Evolutionary conservation across 2,329 filamentous ascomycete genomes (phyloP), one percentile per base, ranked within the genome.

Genomic region (Cladosporium sp.): DNA sequence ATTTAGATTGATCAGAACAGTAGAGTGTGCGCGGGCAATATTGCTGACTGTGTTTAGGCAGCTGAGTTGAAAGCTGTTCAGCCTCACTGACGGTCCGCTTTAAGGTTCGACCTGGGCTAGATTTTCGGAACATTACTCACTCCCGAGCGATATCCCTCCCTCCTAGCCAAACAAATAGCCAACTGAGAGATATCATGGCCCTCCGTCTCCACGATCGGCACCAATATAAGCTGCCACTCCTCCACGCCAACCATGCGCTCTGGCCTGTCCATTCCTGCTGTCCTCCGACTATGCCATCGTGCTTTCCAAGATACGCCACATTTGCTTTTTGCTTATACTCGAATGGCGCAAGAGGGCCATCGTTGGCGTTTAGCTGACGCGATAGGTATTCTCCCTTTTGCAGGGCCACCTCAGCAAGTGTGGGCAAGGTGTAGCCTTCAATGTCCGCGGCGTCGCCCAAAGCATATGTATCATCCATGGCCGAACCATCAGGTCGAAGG

Each of bases 201-300:
- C 56, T 63, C 27, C 60, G 43, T 18, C 63, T 53, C 62, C 62
- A 65, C 27, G 57, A 62, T 30, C 61, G 48, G 7, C 61, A 59
- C 62, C 62, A 66, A 12, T 55, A 52, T 38, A 62, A 53, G 43
- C 56, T 66, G 0, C 68, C 68, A 40, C 62, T 66, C 41, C 70
- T 60, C 72, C 71, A 74, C 0, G 70, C 70, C 32, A 73, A 30
- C 72, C 71, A 74, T 3, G 72, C 72, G 18, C 60, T 58, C 7
- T 63, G 53, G 0, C 71, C 71, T 7, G 69, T 73, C 67, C 68
- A 73, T 15, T 69, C 62, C 5, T 64, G 55, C 19, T 62, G 59
- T 3, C 70, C 70, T 2, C 62, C 66, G 4, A 72, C 65, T 35
- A 74, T 63, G 0, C 71, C 71, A 51, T 74, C 71, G 12, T 63